Base-by-base conservation (phyloP, 805 yeast species). In the Candida vaughaniae region DNA sequence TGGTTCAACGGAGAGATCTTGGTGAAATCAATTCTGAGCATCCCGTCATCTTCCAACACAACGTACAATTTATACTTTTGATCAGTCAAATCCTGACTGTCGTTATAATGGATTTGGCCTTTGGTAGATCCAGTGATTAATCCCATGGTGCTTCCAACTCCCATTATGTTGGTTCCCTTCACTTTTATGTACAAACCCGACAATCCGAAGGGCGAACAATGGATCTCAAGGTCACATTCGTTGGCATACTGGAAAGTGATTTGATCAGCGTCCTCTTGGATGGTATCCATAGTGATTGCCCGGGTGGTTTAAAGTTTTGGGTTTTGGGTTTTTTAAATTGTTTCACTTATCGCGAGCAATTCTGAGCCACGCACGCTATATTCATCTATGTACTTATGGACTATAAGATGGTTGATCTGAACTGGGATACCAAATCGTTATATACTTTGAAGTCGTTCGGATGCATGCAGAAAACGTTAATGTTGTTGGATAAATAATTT, bases 131-230 rank as follows among this genome's bases (percentile, higher is more conserved):
- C 80, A 0, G 78, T 72, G n/a, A 75, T 63, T 26, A 75, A 56
- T 6, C 78, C 79, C 78, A 75, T 73, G 12, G 79, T 73, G 7
- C 76, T 68, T 3, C 80, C 80, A 5, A 75, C 71, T 0, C 80
- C 80, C 55, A 74, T 70, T 6, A 73, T 58, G 33, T 72, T 71
- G 0, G 75, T 69, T 6, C 71, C 78, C 5, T 57, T 60, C 11
- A 75, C 60, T 40, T 72, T 72, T 26, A 75, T 60, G 49, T 73
- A 75, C 7, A 74, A 49, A 10, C 80, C 80, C 23, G 74, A 64
- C 15, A 75, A 61, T 10, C 80, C 80, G 49, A 75, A 75, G 2
- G 80, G 80, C 2, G 79, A 73, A 48, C 79, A 74, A 52, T 75
- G 79, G 17, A 73, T 67, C 44, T 75, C 80, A 16, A 75, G 49